These are phyloP conservation scores for Ganoderma leucocontextum DNA, from an alignment of 1,284 basidiomycete species.

Conservation along the genomic window DNA sequence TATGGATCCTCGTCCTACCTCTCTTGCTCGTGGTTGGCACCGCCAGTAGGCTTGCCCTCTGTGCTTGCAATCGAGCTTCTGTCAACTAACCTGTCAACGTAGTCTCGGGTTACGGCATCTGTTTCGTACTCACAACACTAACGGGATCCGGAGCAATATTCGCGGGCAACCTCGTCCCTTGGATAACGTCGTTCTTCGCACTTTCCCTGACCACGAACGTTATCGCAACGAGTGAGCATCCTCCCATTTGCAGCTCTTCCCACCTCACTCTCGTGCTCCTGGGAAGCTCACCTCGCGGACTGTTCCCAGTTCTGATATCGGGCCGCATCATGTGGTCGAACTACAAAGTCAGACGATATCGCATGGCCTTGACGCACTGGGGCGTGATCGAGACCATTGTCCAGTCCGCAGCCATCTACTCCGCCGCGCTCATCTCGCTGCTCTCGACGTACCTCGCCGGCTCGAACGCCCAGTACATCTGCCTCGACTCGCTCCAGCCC, in stretches of 20 bases:
- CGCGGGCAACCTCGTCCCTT: constrained; percentile 17
- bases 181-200: constrained; percentile 25
- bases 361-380: constrained; percentile 18
- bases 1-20: constrained; percentile 13
- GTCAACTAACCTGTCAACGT: neutral
- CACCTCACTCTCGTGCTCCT: neutral
- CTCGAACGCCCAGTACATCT: constrained; percentile 32
- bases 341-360: constrained; percentile 14
- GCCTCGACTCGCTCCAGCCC: constrained; percentile 30
- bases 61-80: neutral
- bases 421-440: constrained; percentile 30
- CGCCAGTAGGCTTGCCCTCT: constrained; percentile 3
- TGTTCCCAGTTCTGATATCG: constrained; percentile 18
- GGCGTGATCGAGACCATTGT: constrained; percentile 33
- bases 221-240: constrained; percentile 22
- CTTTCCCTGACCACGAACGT: constrained; percentile 29
- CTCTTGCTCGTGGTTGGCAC: constrained; percentile 14
- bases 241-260: neutral
- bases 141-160: constrained; percentile 20
- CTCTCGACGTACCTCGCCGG: constrained; percentile 30
- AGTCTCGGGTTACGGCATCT: constrained; percentile 21
- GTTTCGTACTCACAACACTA: constrained; percentile 17
- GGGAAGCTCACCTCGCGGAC: neutral
- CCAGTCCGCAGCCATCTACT: constrained; percentile 34
- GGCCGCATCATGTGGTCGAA: constrained; percentile 26